These are phyloP conservation scores for Linnemannia hyalina DNA, from an alignment of 192 early-diverging fungal species.

Conservation along the genomic window DNA sequence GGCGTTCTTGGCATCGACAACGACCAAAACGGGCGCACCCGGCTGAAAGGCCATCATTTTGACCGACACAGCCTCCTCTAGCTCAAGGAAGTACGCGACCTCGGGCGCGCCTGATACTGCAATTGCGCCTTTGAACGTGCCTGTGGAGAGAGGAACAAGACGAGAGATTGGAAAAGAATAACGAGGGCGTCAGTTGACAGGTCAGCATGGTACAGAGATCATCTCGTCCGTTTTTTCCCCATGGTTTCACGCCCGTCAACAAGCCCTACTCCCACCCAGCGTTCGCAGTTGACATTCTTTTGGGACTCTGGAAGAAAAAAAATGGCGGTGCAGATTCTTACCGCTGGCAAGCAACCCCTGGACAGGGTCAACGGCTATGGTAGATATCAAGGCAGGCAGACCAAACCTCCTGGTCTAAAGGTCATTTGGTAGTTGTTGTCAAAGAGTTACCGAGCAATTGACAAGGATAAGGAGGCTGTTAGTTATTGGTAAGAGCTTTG, in stretches of 20 bases:
- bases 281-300: neutral
- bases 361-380: constrained; percentile 66
- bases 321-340: constrained; percentile 32
- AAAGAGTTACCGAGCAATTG: neutral
- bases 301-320: neutral
- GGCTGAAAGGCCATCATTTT: constrained; percentile 67
- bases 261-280: neutral
- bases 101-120: constrained; percentile 62
- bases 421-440: neutral
- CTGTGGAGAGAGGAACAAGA: constrained; percentile 5
- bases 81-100: constrained; percentile 22
- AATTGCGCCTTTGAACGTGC: constrained; percentile 57
- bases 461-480: neutral
- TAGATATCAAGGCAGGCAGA: constrained; percentile 49
- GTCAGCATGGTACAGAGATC: neutral
- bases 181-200: neutral
- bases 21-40: constrained; percentile 63
- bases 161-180: neutral
- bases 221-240: neutral
- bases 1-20: constrained; percentile 58
- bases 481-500: neutral
- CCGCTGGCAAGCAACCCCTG: constrained; percentile 68
- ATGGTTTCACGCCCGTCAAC: neutral
- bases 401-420: constrained; percentile 54
- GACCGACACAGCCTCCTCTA: constrained; percentile 53